Evolutionary conservation across 2,329 filamentous ascomycete species (phyloP), one percentile per base, ranked within the genome.

Genomic region (Cephalotrichum gorgonifer): DNA sequence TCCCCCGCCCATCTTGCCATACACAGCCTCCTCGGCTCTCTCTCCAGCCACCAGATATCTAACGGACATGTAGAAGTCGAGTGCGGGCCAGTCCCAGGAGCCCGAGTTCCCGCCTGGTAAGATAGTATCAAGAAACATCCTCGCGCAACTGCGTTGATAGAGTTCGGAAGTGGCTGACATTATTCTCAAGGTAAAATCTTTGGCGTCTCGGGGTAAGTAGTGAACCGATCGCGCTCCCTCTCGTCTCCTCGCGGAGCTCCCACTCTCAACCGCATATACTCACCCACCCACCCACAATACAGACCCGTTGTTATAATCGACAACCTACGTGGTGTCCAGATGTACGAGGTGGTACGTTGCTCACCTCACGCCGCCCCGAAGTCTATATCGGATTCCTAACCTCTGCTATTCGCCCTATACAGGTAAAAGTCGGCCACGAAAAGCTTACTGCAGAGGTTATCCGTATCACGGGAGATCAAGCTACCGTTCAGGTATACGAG

Each of bases 401-500:
- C n/a, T 22, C n/a, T 11, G n/a, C 17, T 39, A 9, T 27, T 26
- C 25, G n/a, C 23, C 15, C 20, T 4, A 3, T 15, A 27, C 61
- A 91, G 87, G 90, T 94, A 67, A 86, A 79, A 73, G 91, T 98
- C 60, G 90, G 93, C 60, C 82, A 95, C 64, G 88, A 95, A 64
- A 81, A 85, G 64, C 82, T 98, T 52, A 86, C 95, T 54, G 93
- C 93, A 65, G 93, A 98, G 72, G 93, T 98, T 69, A 98, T 98
- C 76, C 86, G 93, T 67, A 94, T 98, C 72, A 93, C 88, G 62
- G 85, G 75, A 66, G 93, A 98, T 69, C 94, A 91, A 72, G 90
- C 89, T 58, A 95, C 90, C 45, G 94, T 98, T 59, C 93, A 98
- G 73, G 93, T 98, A 57, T 98, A 98, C 75, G 93, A 98, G 70